Conservation (phyloP, 78 protist genomes). For the Chrysochromulina tobinii region DNA sequence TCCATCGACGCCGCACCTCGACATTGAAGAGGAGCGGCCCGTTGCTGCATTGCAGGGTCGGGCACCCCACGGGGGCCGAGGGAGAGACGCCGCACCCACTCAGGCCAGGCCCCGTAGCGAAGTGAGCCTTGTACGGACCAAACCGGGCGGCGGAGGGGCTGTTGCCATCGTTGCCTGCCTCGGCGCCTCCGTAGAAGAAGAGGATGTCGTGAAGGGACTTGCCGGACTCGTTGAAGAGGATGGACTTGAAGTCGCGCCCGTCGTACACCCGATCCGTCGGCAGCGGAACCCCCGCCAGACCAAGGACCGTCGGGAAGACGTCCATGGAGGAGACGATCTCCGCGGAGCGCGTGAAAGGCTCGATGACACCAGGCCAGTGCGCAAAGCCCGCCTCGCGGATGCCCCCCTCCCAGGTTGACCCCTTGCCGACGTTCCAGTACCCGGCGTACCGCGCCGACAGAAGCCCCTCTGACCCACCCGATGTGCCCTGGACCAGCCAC, state of each 20-base stretch:
- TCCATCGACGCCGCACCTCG: too few relatives aligned
- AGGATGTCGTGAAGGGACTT: not conserved
- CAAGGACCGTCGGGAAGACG: constrained; percentile 28
- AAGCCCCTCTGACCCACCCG: not conserved
- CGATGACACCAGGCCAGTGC: not conserved
- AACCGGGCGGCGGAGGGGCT: constrained; percentile 32
- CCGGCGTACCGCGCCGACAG: not conserved
- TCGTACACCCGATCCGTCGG: not conserved
- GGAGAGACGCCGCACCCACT: too few relatives aligned
- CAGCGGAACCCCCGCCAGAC: not conserved
- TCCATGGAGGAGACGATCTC: not conserved
- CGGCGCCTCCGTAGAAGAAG: not conserved
- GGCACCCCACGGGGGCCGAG: too few relatives aligned
- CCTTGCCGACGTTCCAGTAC: not conserved
- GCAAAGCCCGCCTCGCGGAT: constrained; percentile 7
- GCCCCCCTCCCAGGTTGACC: constrained; percentile 7
- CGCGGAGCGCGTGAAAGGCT: not conserved
- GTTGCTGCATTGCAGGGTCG: too few relatives aligned
- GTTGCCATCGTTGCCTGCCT: not conserved
- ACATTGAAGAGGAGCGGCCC: too few relatives aligned
- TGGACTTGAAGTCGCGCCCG: not conserved
- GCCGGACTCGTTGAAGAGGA: not conserved
- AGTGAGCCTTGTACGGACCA: constrained; percentile 38
- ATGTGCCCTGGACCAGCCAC: not conserved
- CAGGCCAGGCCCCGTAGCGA: not conserved